Evolutionary conservation across 2,329 filamentous ascomycete species (phyloP), one percentile per base, ranked within the genome.

Genomic region (Diplodia corticola): DNA sequence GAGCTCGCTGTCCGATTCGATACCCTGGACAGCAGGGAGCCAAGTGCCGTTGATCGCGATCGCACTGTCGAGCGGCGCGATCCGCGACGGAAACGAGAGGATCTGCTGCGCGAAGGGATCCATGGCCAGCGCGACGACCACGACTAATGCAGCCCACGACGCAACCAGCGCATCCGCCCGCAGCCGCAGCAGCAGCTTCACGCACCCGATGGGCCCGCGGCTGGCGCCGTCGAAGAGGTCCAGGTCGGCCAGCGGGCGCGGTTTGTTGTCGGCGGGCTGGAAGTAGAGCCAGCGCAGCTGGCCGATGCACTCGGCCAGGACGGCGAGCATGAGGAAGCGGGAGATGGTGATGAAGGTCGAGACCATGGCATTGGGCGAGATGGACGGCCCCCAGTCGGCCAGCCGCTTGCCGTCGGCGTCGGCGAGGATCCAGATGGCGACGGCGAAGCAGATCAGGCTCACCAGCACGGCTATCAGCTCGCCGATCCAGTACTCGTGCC

Each of bases 261-360:
- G 17, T 44, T 28, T 17, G 4, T 54, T 50, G 13, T 64, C 54
- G 40, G n/a, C n/a, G 6, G 40, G 40, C 9, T 67, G 46, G 61
- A 74, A 75, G 63, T 75, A 71, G 9, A 68, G 17, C 78, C 78
- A 80, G 68, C 79, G 79, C 37, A 78, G 68, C 67, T 80, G 78
- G 48, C 73, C 71, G 35, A 79, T 68, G 46, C 73, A 73, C 28
- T 73, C 71, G 1, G 75, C 72, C 13, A 76, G 65, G 9, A 73
- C 70, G 4, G 76, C 69, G 53, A 79, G 66, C 54, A 79, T 67
- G 2, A 74, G 65, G 2, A 73, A 66, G 59, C 77, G 78, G 4
- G 65, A 69, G 12, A 75, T 49, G 4, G 73, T 78, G 4, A 74
- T 72, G 30, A 80, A 69, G 61, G 77, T 64, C 4, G 78, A 70